Evolutionary conservation across 805 yeast species (phyloP).

Genomic region (Saccharomyces eubayanus): DNA sequence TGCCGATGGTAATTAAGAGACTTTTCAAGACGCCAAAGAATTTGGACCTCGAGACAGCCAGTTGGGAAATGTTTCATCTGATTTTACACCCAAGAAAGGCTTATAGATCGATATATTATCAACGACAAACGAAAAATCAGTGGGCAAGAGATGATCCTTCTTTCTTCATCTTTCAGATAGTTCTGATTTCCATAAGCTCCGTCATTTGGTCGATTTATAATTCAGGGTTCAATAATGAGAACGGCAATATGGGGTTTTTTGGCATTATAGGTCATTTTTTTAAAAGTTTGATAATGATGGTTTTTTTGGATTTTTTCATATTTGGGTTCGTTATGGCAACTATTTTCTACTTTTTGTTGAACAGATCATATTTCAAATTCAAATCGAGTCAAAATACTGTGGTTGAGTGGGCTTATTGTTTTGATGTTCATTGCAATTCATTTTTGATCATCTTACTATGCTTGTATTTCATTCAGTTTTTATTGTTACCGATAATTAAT

Average conservation of each 20-base stretch:
- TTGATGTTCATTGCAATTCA: slow-evolving; percentile 90
- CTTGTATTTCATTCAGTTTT: slow-evolving; percentile 64
- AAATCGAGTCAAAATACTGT: slow-evolving; percentile 15
- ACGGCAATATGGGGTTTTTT: not conserved
- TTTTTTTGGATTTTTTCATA: slow-evolving; percentile 68
- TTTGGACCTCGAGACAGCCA: slow-evolving; percentile 84
- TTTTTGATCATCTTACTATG: slow-evolving; percentile 71
- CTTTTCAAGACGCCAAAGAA: slow-evolving; percentile 61
- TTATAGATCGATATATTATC: slow-evolving; percentile 72
- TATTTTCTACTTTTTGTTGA: slow-evolving; percentile 62
- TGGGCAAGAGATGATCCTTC: slow-evolving; percentile 94
- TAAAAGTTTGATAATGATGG: slow-evolving; percentile 71
- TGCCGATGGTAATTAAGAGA: slow-evolving; percentile 36
- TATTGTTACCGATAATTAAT: slow-evolving; percentile 63
- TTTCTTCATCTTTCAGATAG: slow-evolving; percentile 64
- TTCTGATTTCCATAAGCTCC: slow-evolving; percentile 62
- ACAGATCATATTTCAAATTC: slow-evolving; percentile 48
- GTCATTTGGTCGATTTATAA: slow-evolving; percentile 85
- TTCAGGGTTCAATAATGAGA: slow-evolving; percentile 37
- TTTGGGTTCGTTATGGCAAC: slow-evolving; percentile 66
- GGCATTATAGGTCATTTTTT: slow-evolving; percentile 37
- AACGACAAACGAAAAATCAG: slow-evolving; percentile 65
- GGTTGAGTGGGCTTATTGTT: slow-evolving; percentile 87
- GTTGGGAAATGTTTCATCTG: slow-evolving; percentile 79
- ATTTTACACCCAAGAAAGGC: slow-evolving; percentile 72